Evolutionary conservation across 129 eudicot genomes (phyloP).

Genomic region (Gnaphalium uliginosum): DNA sequence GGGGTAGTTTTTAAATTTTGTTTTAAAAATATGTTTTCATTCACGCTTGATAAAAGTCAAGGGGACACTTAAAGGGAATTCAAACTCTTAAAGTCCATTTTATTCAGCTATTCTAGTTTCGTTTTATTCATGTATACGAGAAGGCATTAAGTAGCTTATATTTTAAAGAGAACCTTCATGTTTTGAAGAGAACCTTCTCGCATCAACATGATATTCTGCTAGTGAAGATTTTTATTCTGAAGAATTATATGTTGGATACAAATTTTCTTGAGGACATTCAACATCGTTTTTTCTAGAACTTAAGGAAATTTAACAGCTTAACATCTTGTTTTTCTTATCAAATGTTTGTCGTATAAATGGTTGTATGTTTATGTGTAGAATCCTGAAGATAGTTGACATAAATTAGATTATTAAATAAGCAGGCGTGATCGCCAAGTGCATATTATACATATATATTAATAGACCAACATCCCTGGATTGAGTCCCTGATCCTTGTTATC

Average conservation of each 20-base stretch:
- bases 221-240: background rate
- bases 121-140: background rate
- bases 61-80: background rate
- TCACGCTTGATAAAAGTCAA: slow-evolving; percentile 10
- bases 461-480: too few relatives aligned
- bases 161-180: background rate
- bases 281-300: background rate
- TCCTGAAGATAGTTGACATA: background rate
- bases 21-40: background rate
- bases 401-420: slow-evolving; percentile 3
- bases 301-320: background rate
- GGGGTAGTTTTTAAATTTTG: background rate
- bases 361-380: background rate
- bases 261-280: background rate
- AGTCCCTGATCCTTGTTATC: too few relatives aligned
- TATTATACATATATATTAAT: background rate
- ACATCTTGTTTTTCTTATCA: background rate
- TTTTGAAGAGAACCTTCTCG: background rate
- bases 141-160: background rate
- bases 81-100: background rate
- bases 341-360: background rate
- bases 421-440: background rate
- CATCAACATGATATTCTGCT: background rate
- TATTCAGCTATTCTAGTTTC: background rate
- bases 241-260: background rate